Evolutionary conservation across 2,329 filamentous ascomycete species (phyloP), one percentile per base, ranked within the genome.

Genomic region (Pseudogymnoascus sp.): DNA sequence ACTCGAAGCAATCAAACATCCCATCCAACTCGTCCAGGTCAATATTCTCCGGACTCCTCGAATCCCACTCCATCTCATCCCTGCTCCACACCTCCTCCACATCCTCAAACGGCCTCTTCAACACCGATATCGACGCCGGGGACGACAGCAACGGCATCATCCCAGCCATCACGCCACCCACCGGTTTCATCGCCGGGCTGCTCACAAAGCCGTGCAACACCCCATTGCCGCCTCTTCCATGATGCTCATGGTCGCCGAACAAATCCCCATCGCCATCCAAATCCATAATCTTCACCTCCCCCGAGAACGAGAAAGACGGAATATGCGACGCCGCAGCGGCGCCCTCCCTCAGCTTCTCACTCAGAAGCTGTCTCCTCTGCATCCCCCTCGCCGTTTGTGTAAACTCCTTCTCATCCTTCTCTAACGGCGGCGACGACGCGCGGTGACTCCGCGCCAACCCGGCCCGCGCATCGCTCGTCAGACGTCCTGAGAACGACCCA

Each of bases 361-460:
- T 80, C 21, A 86, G 77, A 71, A 87, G 88, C 65, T 83, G 79
- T 73, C 84, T 86, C 65, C 75, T 74, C 70, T 85, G 90, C 69
- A 97, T 84, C 59, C 88, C 91, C 68, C 91, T 90, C 14, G 95
- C 95, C 1, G 93, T 97, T 77, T 96, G 91, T 5, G 93, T 97
- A 73, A 99, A 99, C 76, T 97, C 95, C 72, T 89, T 90, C 80
- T 97, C 93, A 70, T 97, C 93, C 70, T 90, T 91, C 77, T 97
- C 93, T 38, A 97, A 81, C 14, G 92, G 91, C 61, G 93, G 93
- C 67, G 91, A 95, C 23, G 89, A 86, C n/a, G 88, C 89, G 65
- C 90, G 86, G 65, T 86, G 82, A 66, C 84, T 86, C 69, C 88
- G 84, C 59, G 79, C 75, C 61, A 82, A 77, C 66, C 68, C 73